A percentile compares a stretch with the other conserved stretches of the same genome.
These are phyloP conservation scores for Neoboletus brunneissimus DNA, from an alignment of 768 basidiomycete species.

Conservation along the genomic window DNA sequence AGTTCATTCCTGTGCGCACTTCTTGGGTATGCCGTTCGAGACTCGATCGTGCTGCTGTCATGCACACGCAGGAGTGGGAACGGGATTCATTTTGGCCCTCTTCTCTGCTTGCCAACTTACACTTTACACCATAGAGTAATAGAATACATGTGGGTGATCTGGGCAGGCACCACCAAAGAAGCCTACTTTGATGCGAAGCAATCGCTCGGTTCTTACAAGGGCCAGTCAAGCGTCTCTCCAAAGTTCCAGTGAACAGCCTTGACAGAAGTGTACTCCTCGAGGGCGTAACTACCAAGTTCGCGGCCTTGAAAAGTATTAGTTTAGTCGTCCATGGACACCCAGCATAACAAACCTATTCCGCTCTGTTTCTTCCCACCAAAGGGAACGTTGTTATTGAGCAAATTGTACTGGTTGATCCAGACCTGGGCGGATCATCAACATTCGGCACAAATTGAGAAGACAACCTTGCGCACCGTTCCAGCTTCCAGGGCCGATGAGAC, in stretches of 20 bases:
- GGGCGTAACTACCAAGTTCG: constrained; percentile 81
- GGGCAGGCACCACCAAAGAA: background rate
- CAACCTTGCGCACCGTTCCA: constrained; percentile 62
- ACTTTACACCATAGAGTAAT: constrained; percentile 3
- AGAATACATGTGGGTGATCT: constrained; percentile 6
- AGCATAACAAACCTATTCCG: constrained; percentile 58
- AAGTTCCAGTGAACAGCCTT: constrained; percentile 89
- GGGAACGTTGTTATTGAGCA: constrained; percentile 83
- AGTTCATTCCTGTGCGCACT: constrained; percentile 16
- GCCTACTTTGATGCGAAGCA: background rate
- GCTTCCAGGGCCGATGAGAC: constrained; percentile 85
- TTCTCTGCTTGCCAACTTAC: constrained; percentile 17
- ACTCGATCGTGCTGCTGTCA: background rate
- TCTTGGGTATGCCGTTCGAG: background rate
- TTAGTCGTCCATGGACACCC: background rate
- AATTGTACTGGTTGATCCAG: constrained; percentile 90
- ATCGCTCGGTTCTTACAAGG: constrained; percentile 42
- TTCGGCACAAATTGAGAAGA: background rate
- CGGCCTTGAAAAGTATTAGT: constrained; percentile 52
- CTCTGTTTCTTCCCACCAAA: constrained; percentile 96
- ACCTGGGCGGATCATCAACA: constrained; percentile 44
- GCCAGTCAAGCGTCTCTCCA: constrained; percentile 78
- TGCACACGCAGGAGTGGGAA: constrained; percentile 5
- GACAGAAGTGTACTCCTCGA: constrained; percentile 80
- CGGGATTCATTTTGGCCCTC: constrained; percentile 8